Evolutionary conservation across 2,329 filamentous ascomycete species (phyloP).

Genomic region (Diaporthe ampelina): DNA sequence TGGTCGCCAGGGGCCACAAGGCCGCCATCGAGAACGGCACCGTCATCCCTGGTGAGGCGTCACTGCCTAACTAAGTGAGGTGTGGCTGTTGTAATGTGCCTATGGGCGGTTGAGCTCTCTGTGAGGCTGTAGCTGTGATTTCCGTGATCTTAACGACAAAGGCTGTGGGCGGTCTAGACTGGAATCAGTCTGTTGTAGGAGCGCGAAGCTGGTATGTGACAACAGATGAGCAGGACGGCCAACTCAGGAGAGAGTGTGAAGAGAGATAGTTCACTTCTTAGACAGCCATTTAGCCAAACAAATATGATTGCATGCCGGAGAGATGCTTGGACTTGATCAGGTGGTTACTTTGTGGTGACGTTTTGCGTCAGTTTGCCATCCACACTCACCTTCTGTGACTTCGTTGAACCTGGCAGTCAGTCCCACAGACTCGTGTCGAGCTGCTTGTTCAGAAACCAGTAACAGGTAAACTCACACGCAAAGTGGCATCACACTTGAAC

Average conservation of each 20-base stretch:
- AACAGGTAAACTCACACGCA: background rate
- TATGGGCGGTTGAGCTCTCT: background rate
- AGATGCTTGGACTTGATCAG: background rate
- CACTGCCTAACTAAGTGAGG: conserved; percentile 40
- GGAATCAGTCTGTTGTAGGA: background rate
- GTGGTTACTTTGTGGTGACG: background rate
- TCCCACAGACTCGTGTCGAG: background rate
- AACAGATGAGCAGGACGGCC: background rate
- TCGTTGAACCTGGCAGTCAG: background rate
- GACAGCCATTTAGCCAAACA: background rate
- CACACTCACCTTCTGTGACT: background rate
- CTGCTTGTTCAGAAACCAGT: background rate
- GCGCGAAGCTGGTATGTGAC: background rate
- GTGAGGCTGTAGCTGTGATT: background rate
- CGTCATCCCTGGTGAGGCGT: conserved; percentile 67
- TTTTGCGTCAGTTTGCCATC: conserved; percentile 3
- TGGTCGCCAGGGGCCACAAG: conserved; percentile 72
- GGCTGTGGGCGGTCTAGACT: background rate
- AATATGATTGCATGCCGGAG: background rate
- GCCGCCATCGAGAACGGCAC: conserved; percentile 73
- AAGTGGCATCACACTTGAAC: background rate
- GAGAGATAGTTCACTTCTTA: background rate
- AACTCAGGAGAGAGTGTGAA: background rate
- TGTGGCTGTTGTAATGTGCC: background rate
- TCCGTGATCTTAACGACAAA: background rate